Evolutionary conservation across 2,329 filamentous ascomycete genomes (phyloP).

Genomic region (Lasiodiplodia gonubiensis): DNA sequence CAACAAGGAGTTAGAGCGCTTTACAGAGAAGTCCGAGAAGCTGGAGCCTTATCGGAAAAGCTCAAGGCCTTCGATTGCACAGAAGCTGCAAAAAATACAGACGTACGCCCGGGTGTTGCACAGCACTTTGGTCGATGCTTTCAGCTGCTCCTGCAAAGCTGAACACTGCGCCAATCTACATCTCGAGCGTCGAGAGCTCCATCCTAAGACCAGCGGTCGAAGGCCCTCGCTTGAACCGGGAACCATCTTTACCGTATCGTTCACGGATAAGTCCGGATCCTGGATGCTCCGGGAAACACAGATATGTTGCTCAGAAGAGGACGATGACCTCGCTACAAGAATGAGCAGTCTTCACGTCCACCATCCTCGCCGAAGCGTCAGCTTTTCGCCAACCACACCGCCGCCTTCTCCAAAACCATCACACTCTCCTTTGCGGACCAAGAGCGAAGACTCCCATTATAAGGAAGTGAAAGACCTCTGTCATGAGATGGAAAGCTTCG

Average conservation of each 20-base stretch:
- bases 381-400: slow-evolving; percentile 35
- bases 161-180: slow-evolving; percentile 43
- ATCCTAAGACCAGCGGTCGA: slow-evolving; percentile 34
- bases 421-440: neutral
- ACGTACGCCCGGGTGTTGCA: slow-evolving; percentile 43
- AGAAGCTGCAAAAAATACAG: slow-evolving; percentile 42
- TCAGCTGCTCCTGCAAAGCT: slow-evolving; percentile 43
- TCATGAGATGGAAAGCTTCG: neutral
- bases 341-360: neutral
- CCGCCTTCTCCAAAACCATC: slow-evolving; percentile 35
- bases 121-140: slow-evolving; percentile 38
- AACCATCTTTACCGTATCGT: slow-evolving; percentile 43
- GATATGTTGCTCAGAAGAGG: slow-evolving; percentile 40
- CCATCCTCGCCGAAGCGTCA: slow-evolving; percentile 38
- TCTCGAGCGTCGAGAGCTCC: slow-evolving; percentile 38
- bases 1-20: slow-evolving; percentile 47
- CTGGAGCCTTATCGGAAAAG: slow-evolving; percentile 43
- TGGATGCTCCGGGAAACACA: slow-evolving; percentile 44
- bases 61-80: slow-evolving; percentile 43
- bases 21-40: slow-evolving; percentile 46
- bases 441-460: slow-evolving; percentile 1
- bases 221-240: slow-evolving; percentile 29
- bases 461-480: slow-evolving; percentile 41
- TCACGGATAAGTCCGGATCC: slow-evolving; percentile 34
- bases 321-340: slow-evolving; percentile 32